Base-by-base conservation (phyloP, 2,329 filamentous ascomycete genomes). In the Xylariales sp. region DNA sequence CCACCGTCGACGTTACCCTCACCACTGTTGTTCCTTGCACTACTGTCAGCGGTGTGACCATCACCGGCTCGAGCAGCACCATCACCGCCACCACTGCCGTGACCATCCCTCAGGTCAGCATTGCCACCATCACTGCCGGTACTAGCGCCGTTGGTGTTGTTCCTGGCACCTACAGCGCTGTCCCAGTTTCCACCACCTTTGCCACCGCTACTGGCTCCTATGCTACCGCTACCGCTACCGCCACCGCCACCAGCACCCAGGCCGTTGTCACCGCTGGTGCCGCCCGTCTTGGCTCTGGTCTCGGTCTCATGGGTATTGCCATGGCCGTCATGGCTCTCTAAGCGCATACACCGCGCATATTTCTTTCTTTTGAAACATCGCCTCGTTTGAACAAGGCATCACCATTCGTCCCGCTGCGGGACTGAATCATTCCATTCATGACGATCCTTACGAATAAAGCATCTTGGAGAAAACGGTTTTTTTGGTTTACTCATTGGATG, bases 361-460 rank as follows among this genome's bases (percentile, higher is more conserved):
- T n/a, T n/a, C n/a, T n/a, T n/a, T n/a, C n/a, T n/a, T n/a, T n/a
- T n/a, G n/a, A n/a, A n/a, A n/a, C n/a, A n/a, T n/a, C n/a, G n/a
- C n/a, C n/a, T n/a, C n/a, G n/a, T n/a, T n/a, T n/a, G n/a, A n/a
- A n/a, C n/a, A n/a, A n/a, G n/a, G n/a, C n/a, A n/a, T n/a, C n/a
- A n/a, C n/a, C n/a, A n/a, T n/a, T n/a, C n/a, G n/a, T n/a, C n/a
- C n/a, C n/a, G n/a, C n/a, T n/a, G n/a, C n/a, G n/a, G n/a, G n/a
- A n/a, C n/a, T n/a, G n/a, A n/a, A 50, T 44, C 48, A 50, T 42
- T 38, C 34, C 46, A 30, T 30, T 16, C 11, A 30, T 15, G 12
- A 76, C 72, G 71, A 74, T 76, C 72, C 69, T 75, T 74, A 72
- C 64, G 67, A 72, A 31, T 17, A 15, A 18, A 29, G 31, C 36